Conservation (phyloP, 108 stramenopile genomes). For the Fistulifera pelliculosa region DNA sequence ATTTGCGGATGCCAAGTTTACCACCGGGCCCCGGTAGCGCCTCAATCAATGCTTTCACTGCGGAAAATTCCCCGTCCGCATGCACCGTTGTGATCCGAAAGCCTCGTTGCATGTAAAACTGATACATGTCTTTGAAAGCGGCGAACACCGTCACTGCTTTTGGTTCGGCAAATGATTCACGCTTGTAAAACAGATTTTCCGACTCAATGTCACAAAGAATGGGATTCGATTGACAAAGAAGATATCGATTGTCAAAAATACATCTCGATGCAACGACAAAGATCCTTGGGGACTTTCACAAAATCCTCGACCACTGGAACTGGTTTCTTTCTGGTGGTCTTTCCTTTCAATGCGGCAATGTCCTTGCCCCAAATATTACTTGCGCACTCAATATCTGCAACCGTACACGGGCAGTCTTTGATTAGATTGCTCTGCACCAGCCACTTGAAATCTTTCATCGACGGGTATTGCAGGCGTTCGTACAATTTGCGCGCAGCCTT, state of each 20-base stretch:
- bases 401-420: constrained; percentile 23
- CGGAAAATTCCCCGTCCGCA: too few species aligned
- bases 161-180: too few species aligned
- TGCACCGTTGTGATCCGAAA: background rate
- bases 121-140: too few species aligned
- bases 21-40: too few species aligned
- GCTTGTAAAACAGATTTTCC: constrained; percentile 22
- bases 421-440: constrained; percentile 22
- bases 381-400: constrained; percentile 16
- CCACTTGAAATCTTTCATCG: background rate
- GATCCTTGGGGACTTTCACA: constrained; percentile 9
- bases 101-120: too few species aligned
- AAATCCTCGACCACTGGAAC: background rate
- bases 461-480: too few species aligned
- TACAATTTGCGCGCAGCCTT: too few species aligned
- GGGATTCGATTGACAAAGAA: constrained; percentile 25
- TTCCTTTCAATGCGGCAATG: constrained; percentile 25
- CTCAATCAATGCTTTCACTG: too few species aligned
- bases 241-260: constrained; percentile 22
- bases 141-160: too few species aligned
- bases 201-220: constrained; percentile 24
- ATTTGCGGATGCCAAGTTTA: too few species aligned
- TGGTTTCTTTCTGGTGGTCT: constrained; percentile 8
- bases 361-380: constrained; percentile 19
- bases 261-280: constrained; percentile 8